Evolutionary conservation across 257 asterid genomes (phyloP).

Genomic region (Scutellaria minor): DNA sequence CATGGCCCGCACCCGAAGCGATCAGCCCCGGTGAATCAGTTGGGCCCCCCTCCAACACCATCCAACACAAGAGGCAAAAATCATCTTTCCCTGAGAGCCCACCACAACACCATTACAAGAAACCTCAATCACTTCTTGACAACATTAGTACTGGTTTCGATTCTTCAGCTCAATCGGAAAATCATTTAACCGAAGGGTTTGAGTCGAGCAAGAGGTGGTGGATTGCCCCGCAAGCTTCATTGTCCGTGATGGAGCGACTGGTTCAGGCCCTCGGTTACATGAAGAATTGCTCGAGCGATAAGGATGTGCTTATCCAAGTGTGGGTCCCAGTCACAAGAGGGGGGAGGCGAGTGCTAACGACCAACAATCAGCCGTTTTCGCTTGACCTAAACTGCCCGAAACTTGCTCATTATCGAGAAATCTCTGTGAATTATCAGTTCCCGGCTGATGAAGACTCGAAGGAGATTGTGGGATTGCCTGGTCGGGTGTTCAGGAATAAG

Average conservation of each 20-base stretch:
- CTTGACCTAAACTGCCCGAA: conserved; percentile 64
- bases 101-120: conserved; percentile 39
- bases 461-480: conserved; percentile 80
- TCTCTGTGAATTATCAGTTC: conserved; percentile 72
- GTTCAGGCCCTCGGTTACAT: conserved; percentile 61
- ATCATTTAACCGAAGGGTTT: conserved; percentile 37
- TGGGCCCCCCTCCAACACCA: conserved; percentile 38
- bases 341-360: conserved; percentile 73
- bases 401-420: conserved; percentile 74
- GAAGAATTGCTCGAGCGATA: conserved; percentile 58
- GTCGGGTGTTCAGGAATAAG: conserved; percentile 73
- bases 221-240: conserved; percentile 69
- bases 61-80: conserved; percentile 56
- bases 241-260: conserved; percentile 74
- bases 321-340: conserved; percentile 80
- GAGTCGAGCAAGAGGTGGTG: conserved; percentile 63
- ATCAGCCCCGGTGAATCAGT: conserved; percentile 35
- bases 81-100: conserved; percentile 55
- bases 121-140: conserved; percentile 39
- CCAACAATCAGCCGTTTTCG: conserved; percentile 65
- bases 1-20: conserved; percentile 61
- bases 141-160: conserved; percentile 34
- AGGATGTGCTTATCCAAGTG: conserved; percentile 72
- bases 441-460: conserved; percentile 71
- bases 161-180: conserved; percentile 37